A percentile compares a stretch with the other conserved stretches of the same genome.
phyloP scores from a whole-genome alignment of 352 stramenopile species.

The Phytophthora litchii region DNA sequence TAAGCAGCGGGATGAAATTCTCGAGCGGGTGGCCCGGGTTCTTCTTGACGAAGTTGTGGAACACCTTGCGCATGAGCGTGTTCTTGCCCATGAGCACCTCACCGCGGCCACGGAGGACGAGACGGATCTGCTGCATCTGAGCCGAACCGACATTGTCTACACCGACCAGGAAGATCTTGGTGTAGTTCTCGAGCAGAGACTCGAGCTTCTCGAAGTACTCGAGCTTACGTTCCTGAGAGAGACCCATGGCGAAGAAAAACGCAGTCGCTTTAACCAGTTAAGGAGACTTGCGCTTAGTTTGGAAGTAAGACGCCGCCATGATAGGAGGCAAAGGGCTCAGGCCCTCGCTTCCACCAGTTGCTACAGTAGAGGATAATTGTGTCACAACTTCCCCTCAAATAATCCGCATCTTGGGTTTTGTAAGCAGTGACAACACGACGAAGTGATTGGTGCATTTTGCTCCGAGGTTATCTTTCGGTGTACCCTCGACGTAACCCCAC shows the following conservation, averaged over 20 bases:
- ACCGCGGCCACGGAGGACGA: slow-evolving; percentile 93
- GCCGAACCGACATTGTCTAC: slow-evolving; percentile 99
- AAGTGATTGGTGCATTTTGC: slow-evolving; percentile 22
- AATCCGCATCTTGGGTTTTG: slow-evolving; percentile 15
- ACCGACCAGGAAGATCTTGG: slow-evolving; percentile 98
- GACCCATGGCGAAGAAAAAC: slow-evolving; percentile 88
- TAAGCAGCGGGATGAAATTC: slow-evolving; percentile 85
- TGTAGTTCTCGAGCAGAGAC: slow-evolving; percentile 95
- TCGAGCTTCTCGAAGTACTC: slow-evolving; percentile 98
- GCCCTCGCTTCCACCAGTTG: slow-evolving; percentile 48
- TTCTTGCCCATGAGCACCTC: slow-evolving; percentile 99
- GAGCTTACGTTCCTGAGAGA: slow-evolving; percentile 97
- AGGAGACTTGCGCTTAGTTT: slow-evolving; percentile 86
- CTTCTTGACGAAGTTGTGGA: slow-evolving; percentile 96
- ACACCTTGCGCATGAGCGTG: slow-evolving; percentile 99
- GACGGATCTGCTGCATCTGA: slow-evolving; percentile 99
- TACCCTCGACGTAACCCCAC: slow-evolving; percentile 9
- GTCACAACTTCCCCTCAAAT: slow-evolving; percentile 7
- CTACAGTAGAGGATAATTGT: slow-evolving; percentile 6
- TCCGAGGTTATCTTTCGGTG: slow-evolving; percentile 1
- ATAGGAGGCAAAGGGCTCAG: not conserved
- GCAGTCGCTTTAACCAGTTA: slow-evolving; percentile 89
- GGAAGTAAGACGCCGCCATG: slow-evolving; percentile 33
- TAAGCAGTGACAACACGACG: slow-evolving; percentile 7
- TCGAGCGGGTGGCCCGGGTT: slow-evolving; percentile 96